Evolutionary conservation across 2,329 filamentous ascomycete genomes (phyloP), one percentile per base, ranked within the genome.

Genomic region (Fusarium tanahbumbuense): DNA sequence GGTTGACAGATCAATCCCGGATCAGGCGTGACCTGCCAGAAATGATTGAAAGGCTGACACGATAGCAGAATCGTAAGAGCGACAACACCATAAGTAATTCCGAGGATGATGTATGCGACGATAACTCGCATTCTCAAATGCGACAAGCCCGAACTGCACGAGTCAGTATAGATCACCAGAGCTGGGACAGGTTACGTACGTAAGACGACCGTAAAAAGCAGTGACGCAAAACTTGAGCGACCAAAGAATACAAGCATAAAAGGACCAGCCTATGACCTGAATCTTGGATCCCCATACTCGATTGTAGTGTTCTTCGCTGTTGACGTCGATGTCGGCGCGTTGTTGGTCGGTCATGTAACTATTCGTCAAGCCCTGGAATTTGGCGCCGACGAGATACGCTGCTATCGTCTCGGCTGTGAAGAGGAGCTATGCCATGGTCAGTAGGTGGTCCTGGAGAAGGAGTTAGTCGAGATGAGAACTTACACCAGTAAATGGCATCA

Each of bases 11-110:
- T 34, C 1, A 47, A 13, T 7, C 71, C 71, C 1, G 71, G 71
- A 83, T 70, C 6, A 83, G 84, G 62, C 79, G 74, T 41, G 81
- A 73, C 85, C 73, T 86, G 84, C 84, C 84, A 87, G 62, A 85
- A 84, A 54, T 81, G 81, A 22, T 78, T 70, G 40, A 86, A 79
- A 0, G 84, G 84, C 15, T 71, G 68, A 15, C 71, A 73, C 7
- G 55, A 65, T 5, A 64, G 10, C 7, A 71, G 37, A 8, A 70
- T 55, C 6, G 70, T 71, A 15, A 73, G 61, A 2, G 42, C 37
- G 4, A 73, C 71, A 37, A 22, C 64, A 5, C 20, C 16, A 37
- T 73, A 73, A 7, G 71, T 60, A 5, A 73, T 3, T 6, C 45
- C 65, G 1, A 73, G 71, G 11, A 73, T n/a, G 18, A 64, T 15